Percentiles rank a stretch among this genome's conserved stretches.
Evolutionary conservation across 208 protist species (phyloP).

Genomic region (Zelonia costaricensis): DNA sequence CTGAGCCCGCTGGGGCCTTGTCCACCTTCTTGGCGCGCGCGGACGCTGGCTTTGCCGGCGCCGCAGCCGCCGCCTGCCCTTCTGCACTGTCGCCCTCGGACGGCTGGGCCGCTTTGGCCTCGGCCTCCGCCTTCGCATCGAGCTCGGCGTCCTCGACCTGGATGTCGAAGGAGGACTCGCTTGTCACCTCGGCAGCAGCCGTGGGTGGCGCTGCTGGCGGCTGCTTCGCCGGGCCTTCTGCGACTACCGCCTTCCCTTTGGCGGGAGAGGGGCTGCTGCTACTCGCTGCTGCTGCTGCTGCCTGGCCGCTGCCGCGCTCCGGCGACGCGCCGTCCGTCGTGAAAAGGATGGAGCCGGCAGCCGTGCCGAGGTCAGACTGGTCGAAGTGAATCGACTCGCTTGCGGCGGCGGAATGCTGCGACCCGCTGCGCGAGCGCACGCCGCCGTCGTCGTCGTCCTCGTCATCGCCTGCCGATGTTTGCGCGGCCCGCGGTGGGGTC

Average conservation of each 20-base stretch:
- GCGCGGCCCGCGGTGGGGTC: background rate
- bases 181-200: background rate
- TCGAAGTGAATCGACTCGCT: background rate
- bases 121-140: background rate
- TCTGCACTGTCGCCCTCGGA: too few species aligned
- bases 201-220: background rate
- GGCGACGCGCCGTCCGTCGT: background rate
- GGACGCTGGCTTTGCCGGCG: too few species aligned
- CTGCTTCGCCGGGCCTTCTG: background rate
- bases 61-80: too few species aligned
- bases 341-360: too few species aligned
- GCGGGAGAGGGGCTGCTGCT: background rate
- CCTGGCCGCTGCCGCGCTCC: background rate
- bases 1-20: too few species aligned
- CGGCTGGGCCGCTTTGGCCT: background rate
- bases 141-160: constrained; percentile 10
- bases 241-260: too few species aligned
- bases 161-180: constrained; percentile 14
- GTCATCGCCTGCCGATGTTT: background rate
- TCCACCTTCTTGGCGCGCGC: too few species aligned
- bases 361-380: too few species aligned
- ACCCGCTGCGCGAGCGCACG: background rate
- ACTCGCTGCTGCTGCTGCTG: too few species aligned
- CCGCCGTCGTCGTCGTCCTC: background rate
- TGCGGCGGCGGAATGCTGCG: background rate